Evolutionary conservation across 345 rosid species (phyloP).

Genomic region (Pugionium cornutum): DNA sequence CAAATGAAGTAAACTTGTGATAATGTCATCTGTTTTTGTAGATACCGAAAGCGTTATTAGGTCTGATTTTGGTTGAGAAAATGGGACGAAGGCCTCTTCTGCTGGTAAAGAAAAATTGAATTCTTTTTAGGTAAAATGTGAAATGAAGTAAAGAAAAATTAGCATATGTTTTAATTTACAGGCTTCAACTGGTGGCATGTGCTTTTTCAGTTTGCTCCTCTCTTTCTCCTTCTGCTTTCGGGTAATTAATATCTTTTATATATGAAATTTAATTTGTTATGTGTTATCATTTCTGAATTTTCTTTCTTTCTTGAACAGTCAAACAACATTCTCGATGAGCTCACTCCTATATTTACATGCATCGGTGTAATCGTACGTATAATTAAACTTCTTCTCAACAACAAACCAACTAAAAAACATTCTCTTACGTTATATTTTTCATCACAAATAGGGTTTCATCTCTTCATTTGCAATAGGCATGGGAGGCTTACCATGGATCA

Average conservation of each 20-base stretch:
- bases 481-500: conserved; percentile 58
- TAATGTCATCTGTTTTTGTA: conserved; percentile 7
- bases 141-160: no score
- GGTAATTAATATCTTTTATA: conserved; percentile 39
- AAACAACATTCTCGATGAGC: conserved; percentile 29
- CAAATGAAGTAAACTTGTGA: neutral
- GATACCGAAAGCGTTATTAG: conserved; percentile 25
- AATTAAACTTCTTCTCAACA: neutral
- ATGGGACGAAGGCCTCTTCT: conserved; percentile 49
- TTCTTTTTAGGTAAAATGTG: neutral
- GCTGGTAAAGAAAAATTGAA: conserved; percentile 28
- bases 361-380: conserved; percentile 41
- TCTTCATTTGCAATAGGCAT: conserved; percentile 47
- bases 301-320: conserved; percentile 26
- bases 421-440: neutral
- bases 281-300: neutral
- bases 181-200: conserved; percentile 53
- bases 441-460: conserved; percentile 43
- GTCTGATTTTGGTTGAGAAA: conserved; percentile 42
- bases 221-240: conserved; percentile 54
- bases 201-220: conserved; percentile 40
- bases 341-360: conserved; percentile 44
- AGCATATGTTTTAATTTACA: no score
- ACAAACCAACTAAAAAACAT: no score
- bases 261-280: neutral